phyloP scores from a whole-genome alignment of 176 grass and related monocot genomes.

The Zea mays region DNA sequence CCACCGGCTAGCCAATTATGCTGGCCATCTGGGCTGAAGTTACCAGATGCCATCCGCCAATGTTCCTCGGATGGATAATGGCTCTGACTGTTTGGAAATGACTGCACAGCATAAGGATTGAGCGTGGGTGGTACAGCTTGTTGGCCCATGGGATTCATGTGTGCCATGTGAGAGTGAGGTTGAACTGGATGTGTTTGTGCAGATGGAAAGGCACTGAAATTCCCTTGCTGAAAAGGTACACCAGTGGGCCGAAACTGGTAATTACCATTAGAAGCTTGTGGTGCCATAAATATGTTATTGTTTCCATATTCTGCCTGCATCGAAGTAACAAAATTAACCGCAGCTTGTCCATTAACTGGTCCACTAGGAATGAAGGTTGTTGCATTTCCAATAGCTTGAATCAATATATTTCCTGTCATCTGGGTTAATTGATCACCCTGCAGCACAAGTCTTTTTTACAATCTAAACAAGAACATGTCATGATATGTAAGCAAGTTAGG shows the following conservation, averaged over 20 bases:
- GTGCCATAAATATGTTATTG: conserved; percentile 52
- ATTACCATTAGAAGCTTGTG: conserved; percentile 57
- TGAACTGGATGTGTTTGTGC: conserved; percentile 52
- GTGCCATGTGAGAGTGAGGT: conserved; percentile 47
- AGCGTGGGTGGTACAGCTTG: conserved; percentile 50
- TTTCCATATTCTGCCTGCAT: conserved; percentile 67
- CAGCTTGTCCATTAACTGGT: conserved; percentile 53
- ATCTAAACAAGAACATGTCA: conserved; percentile 33
- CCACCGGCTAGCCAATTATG: conserved; percentile 57
- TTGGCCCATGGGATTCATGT: conserved; percentile 58
- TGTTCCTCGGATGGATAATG: conserved; percentile 65
- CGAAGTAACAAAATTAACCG: conserved; percentile 48
- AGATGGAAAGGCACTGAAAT: conserved; percentile 63
- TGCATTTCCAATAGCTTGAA: conserved; percentile 54
- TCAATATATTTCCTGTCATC: conserved; percentile 51
- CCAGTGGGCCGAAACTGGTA: conserved; percentile 65
- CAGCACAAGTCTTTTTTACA: conserved; percentile 34
- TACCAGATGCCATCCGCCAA: conserved; percentile 59
- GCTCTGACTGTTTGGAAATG: conserved; percentile 60
- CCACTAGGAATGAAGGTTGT: conserved; percentile 52
- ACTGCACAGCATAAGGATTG: conserved; percentile 62
- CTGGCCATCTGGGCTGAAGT: conserved; percentile 78
- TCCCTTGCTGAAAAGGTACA: conserved; percentile 63
- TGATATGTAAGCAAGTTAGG: conserved; percentile 34
- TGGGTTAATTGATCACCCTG: conserved; percentile 63